Conservation (phyloP, 78 protist genomes). For the Speleostelium caveatum region DNA sequence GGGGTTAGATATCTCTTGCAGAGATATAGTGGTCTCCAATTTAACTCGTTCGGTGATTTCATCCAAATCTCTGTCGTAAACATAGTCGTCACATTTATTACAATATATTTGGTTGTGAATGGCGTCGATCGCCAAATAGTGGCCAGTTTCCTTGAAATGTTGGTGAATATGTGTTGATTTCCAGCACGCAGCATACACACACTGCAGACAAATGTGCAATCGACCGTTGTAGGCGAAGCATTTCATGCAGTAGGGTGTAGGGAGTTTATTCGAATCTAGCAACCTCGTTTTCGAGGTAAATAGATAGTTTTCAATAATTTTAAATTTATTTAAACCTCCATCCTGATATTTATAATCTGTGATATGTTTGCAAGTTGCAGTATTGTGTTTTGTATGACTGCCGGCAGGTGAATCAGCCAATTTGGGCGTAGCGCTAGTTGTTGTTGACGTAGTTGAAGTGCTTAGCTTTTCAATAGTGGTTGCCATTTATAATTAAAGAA, state of each 20-base stretch:
- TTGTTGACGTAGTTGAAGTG: too few species aligned
- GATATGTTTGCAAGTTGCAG: constrained; percentile 49
- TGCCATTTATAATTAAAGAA: too few species aligned
- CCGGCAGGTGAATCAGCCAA: too few species aligned
- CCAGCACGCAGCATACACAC: constrained; percentile 54
- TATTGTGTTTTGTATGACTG: not conserved
- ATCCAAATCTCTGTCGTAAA: constrained; percentile 56
- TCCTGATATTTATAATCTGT: constrained; percentile 4
- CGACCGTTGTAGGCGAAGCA: constrained; percentile 47
- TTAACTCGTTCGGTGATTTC: constrained; percentile 8
- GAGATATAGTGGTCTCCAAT: not conserved
- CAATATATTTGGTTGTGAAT: constrained; percentile 54
- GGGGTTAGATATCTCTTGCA: constrained; percentile 35
- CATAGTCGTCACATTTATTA: constrained; percentile 61
- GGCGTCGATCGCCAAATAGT: constrained; percentile 43
- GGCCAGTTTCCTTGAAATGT: constrained; percentile 36
- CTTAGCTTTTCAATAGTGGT: too few species aligned
- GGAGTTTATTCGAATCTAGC: constrained; percentile 7
- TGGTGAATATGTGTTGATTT: constrained; percentile 3
- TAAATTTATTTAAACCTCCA: constrained; percentile 5
- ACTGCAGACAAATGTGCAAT: constrained; percentile 54
- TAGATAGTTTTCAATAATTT: constrained; percentile 20
- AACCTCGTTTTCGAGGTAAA: not conserved
- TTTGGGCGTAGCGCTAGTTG: too few species aligned
- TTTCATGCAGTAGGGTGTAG: constrained; percentile 34